Base-by-base conservation (phyloP, 2,329 filamentous ascomycete genomes). In the Cercospora sojina region DNA sequence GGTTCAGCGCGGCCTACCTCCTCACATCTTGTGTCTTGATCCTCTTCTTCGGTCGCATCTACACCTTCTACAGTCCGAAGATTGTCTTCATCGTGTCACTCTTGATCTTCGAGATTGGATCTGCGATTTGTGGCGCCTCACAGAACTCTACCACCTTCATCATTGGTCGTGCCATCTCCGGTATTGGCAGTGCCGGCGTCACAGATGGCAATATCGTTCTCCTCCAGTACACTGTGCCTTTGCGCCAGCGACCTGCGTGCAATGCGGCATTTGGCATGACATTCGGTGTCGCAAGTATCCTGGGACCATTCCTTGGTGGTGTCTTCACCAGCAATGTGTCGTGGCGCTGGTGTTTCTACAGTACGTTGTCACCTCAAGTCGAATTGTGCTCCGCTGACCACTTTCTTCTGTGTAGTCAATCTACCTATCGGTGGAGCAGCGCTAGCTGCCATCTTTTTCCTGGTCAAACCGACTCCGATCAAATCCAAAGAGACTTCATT, bases 301-400 rank as follows among this genome's bases (percentile, higher is more conserved):
- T 84, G 12, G 84, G 84, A 0, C 84, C 84, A 0, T 74, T 86
- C 1, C 73, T 86, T 0, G 83, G 84, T 2, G 84, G 84, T 31
- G 79, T 79, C 1, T 84, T 86, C 68, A 80, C 81, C 0, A 76
- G 77, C 43, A 68, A 79, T 6, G 77, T 80, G 0, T 79, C 76
- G 7, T 86, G 84, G 84, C 76, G 84, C 65, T 86, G 84, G 58
- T 69, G 73, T 59, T 79, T 84, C 68, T 86, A 83, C 77, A 83
- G 84, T 43, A n/a, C 29, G 85, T 73, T 85, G 84, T 62, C 75
- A 79, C 67, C 83, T 81, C 13, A 3, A 27, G n/a, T 10, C 25
- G 3, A 1, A 75, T 1, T 83, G 83, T 59, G 77, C 81, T 10
- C 38, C 47, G 13, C 9, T 10, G n/a, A 62, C 20, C 27, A 41